Conservation (phyloP, 1,139 yeast genomes). For the Geotrichum reessii region DNA sequence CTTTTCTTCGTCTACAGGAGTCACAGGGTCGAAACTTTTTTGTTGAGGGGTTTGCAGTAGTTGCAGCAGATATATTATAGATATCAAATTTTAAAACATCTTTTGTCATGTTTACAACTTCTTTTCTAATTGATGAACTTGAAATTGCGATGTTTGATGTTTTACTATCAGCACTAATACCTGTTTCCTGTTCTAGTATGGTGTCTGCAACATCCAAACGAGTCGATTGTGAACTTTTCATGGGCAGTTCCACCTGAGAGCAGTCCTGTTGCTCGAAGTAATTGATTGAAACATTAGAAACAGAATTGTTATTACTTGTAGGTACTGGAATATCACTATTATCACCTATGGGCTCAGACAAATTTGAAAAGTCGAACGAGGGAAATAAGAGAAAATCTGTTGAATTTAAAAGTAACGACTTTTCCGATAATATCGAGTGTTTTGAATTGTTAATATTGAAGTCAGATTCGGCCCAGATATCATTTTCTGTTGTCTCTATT, state of each 20-base stretch:
- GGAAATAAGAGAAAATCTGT: slow-evolving; percentile 1
- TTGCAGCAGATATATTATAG: not conserved
- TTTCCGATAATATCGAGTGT: slow-evolving; percentile 15
- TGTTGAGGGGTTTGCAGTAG: not conserved
- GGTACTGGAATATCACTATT: not conserved
- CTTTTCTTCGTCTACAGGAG: slow-evolving; percentile 34
- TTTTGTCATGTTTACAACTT: slow-evolving; percentile 20
- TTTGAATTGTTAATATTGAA: slow-evolving; percentile 13
- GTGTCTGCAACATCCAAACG: not conserved
- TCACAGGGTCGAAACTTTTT: slow-evolving; percentile 29
- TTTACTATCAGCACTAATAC: not conserved
- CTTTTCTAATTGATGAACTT: slow-evolving; percentile 14
- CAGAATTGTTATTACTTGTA: not conserved
- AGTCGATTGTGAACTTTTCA: not conserved
- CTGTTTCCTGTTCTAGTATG: not conserved
- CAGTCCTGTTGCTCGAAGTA: not conserved
- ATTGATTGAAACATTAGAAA: not conserved
- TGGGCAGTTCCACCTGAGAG: not conserved
- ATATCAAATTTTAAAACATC: slow-evolving; percentile 15
- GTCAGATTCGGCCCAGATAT: not conserved
- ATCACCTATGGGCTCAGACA: not conserved
- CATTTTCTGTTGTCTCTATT: not conserved
- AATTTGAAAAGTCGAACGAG: not conserved
- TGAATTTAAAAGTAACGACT: slow-evolving; percentile 9
- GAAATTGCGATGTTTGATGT: not conserved